Conservation (phyloP, 441 rosid genomes). For the Erysimum pusillum region DNA sequence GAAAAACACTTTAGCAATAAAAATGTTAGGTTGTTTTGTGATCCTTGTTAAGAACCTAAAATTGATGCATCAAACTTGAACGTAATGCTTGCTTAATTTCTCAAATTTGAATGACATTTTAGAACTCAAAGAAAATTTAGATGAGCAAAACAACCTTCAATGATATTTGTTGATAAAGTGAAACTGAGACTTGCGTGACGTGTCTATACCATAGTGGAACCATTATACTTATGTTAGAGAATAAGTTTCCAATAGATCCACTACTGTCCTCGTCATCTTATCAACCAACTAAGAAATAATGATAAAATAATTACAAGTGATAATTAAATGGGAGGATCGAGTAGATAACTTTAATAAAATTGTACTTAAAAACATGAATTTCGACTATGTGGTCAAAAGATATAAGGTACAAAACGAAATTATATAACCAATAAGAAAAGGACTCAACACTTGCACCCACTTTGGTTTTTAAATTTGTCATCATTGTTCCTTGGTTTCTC, state of each 20-base stretch:
- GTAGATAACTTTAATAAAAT: conserved; percentile 4
- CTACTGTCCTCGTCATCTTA: neutral
- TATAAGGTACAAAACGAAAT: conserved; percentile 22
- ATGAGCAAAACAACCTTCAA: neutral
- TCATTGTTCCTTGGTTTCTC: conserved; percentile 49
- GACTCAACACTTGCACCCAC: conserved; percentile 45
- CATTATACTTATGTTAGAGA: neutral
- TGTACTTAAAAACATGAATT: neutral
- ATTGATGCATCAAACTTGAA: no score
- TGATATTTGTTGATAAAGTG: neutral
- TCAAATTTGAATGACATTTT: no score
- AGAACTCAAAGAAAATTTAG: no score
- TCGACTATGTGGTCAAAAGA: conserved; percentile 28
- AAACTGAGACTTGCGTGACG: neutral
- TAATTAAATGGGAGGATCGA: neutral
- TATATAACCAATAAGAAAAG: conserved; percentile 33
- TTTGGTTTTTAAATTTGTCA: conserved; percentile 46
- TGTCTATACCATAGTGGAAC: neutral
- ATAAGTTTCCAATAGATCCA: neutral
- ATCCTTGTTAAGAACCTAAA: no score
- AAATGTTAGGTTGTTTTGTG: no score
- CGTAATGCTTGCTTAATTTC: no score
- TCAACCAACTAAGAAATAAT: conserved; percentile 19
- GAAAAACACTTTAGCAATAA: no score
- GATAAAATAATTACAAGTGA: conserved; percentile 6